Evolutionary conservation across 23 red algal genomes (phyloP).

Genomic region (Agarophyton chilense): DNA sequence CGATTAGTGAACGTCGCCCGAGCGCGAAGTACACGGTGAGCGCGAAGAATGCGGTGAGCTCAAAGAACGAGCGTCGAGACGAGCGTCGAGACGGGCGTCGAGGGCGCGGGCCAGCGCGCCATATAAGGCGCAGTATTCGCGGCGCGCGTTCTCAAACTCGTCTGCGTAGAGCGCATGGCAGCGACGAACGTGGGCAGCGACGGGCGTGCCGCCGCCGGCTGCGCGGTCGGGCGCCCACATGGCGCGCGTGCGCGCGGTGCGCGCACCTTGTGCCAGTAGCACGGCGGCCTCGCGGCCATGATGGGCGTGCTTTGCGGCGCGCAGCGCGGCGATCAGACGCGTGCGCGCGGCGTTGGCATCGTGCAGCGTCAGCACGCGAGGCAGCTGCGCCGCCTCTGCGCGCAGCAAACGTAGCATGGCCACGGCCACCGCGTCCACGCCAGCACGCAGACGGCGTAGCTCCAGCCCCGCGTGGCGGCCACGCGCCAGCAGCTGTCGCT

Average conservation of each 20-base stretch:
- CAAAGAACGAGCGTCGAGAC: no score
- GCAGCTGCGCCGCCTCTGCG: constrained; percentile 19
- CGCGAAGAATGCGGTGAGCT: no score
- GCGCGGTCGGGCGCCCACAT: neutral
- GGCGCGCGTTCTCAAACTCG: neutral
- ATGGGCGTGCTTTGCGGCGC: neutral
- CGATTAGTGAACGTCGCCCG: no score
- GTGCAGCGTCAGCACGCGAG: neutral
- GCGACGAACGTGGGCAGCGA: neutral
- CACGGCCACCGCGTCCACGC: constrained; percentile 20
- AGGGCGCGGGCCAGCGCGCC: neutral
- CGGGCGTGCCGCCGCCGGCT: neutral
- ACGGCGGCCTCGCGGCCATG: neutral
- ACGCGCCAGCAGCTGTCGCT: constrained; percentile 7
- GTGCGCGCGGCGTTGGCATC: neutral
- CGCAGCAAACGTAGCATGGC: neutral
- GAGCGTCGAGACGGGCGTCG: neutral
- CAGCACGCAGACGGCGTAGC: constrained; percentile 10
- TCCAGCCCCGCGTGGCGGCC: neutral
- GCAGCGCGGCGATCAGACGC: neutral
- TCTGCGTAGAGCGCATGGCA: neutral
- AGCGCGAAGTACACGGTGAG: no score
- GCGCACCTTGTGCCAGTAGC: neutral
- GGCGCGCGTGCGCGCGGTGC: neutral
- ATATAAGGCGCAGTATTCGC: constrained; percentile 21